These are phyloP conservation scores for Cladophialophora immunda DNA, from an alignment of 2,329 filamentous ascomycete genomes.

Conservation along the genomic window DNA sequence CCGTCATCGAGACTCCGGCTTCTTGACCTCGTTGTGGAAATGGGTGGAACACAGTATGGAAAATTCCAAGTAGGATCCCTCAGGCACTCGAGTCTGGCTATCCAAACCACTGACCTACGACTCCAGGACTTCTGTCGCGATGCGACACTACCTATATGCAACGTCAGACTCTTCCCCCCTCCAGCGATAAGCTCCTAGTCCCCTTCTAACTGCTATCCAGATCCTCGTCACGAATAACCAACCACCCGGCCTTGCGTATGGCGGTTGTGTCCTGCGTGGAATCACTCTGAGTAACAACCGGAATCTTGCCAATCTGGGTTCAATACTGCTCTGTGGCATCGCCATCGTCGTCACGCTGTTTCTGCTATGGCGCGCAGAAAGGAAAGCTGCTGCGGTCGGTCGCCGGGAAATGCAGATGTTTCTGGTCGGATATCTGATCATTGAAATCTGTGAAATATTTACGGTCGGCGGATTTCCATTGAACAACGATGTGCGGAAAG, in stretches of 20 bases:
- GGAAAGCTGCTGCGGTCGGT: slow-evolving; percentile 92
- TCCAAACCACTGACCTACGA: slow-evolving; percentile 39
- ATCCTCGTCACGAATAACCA: slow-evolving; percentile 70
- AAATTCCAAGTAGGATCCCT: slow-evolving; percentile 62
- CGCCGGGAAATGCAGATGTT: slow-evolving; percentile 98
- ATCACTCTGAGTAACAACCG: slow-evolving; percentile 73
- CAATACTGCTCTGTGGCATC: slow-evolving; percentile 81
- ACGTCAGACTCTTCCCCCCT: slow-evolving; percentile 65
- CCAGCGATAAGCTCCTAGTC: slow-evolving; percentile 7
- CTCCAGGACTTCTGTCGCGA: slow-evolving; percentile 81
- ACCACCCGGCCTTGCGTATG: slow-evolving; percentile 61
- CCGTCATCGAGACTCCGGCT: slow-evolving; percentile 6
- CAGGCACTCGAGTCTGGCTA: slow-evolving; percentile 24
- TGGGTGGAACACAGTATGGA: slow-evolving; percentile 65
- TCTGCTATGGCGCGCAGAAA: slow-evolving; percentile 81
- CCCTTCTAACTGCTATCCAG: slow-evolving; percentile 52
- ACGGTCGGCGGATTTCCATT: slow-evolving; percentile 90
- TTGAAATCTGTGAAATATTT: slow-evolving; percentile 96
- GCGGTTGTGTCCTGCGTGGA: slow-evolving; percentile 77
- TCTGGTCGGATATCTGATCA: slow-evolving; percentile 82
- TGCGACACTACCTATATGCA: slow-evolving; percentile 83
- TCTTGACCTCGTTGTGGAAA: slow-evolving; percentile 42
- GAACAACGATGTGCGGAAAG: slow-evolving; percentile 72
- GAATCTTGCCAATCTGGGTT: slow-evolving; percentile 86
- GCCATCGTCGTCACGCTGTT: slow-evolving; percentile 74